Base-by-base conservation (phyloP, 495 filamentous ascomycete genomes). In the Cercophora samala region DNA sequence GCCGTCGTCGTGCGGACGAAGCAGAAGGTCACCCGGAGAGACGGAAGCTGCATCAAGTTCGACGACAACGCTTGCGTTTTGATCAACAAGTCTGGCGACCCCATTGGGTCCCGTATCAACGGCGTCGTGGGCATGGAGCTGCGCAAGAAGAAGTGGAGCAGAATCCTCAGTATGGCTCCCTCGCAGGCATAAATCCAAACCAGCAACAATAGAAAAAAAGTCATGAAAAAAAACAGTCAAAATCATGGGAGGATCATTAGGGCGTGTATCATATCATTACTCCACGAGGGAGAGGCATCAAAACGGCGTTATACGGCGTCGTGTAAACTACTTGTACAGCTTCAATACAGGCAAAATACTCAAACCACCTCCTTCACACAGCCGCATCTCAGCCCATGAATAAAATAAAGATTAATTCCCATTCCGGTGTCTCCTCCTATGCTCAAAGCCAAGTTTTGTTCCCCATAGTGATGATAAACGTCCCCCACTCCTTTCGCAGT, bases 61-160 rank as follows among this genome's bases (percentile, higher is more conserved):
- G 95, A 95, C 81, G 95, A 99, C 75, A 99, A 98, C 81, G 95
- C 95, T 19, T 99, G 95, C 76, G 96, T 98, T 26, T 79, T 99
- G 75, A 90, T 99, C 76, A 97, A 96, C 79, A 99, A 99, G 85
- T 85, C 91, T 5, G 96, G 96, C 4, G 95, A 99, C 76, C 96
- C 95, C 8, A 88, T 99, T 70, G 95, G 95, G 62, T 93, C 91
- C 4, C 88, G 95, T 76, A 86, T 99, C 81, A 98, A 90, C 78
- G 90, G 92, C 66, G 86, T 96, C 56, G 92, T 97, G 32, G 94
- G 93, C 19, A 83, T 88, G 56, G 95, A 99, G 79, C 77, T 99
- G 74, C 86, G 91, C 70, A 86, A 89, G 67, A 93, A 90, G 80
- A 88, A 94, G 76, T 98, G 96, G 93, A 95, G 92, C 61, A 98